Evolutionary conservation across 257 asterid genomes (phyloP).

Genomic region (Solanum appendiculatum): DNA sequence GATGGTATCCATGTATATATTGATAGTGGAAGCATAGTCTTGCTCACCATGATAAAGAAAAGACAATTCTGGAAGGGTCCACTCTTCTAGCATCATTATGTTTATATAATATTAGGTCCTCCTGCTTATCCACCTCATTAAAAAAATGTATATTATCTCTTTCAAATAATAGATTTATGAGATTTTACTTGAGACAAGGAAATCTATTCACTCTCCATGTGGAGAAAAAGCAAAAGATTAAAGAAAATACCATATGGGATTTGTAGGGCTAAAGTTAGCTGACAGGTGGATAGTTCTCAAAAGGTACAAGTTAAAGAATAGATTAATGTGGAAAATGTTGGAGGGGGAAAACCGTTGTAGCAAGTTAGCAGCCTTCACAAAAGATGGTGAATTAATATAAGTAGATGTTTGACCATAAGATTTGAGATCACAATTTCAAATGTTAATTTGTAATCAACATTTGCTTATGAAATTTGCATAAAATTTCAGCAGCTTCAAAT

Average conservation of each 20-base stretch:
- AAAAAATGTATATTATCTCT: constrained; percentile 14
- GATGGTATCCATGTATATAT: constrained; percentile 5
- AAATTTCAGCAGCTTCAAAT: too few relatives aligned
- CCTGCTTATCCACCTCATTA: constrained; percentile 25
- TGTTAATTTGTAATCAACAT: too few relatives aligned
- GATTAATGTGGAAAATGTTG: not conserved
- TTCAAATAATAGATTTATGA: not conserved
- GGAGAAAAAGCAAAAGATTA: constrained; percentile 10
- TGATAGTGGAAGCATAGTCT: not conserved
- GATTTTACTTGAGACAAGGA: not conserved
- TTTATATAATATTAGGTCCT: not conserved
- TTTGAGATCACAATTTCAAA: too few relatives aligned
- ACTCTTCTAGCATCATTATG: constrained; percentile 5
- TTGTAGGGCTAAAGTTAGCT: not conserved
- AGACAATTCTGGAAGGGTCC: constrained; percentile 12
- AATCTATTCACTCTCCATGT: constrained; percentile 24
- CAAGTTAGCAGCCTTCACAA: not conserved
- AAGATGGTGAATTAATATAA: not conserved
- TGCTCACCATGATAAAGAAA: not conserved
- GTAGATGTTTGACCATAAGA: not conserved
- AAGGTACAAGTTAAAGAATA: not conserved
- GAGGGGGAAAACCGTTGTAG: not conserved
- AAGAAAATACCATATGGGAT: not conserved
- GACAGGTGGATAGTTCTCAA: not conserved
- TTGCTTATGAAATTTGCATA: too few relatives aligned